These are phyloP conservation scores for Teratosphaeria epicoccoides DNA, from an alignment of 2,329 filamentous ascomycete species.

Conservation along the genomic window DNA sequence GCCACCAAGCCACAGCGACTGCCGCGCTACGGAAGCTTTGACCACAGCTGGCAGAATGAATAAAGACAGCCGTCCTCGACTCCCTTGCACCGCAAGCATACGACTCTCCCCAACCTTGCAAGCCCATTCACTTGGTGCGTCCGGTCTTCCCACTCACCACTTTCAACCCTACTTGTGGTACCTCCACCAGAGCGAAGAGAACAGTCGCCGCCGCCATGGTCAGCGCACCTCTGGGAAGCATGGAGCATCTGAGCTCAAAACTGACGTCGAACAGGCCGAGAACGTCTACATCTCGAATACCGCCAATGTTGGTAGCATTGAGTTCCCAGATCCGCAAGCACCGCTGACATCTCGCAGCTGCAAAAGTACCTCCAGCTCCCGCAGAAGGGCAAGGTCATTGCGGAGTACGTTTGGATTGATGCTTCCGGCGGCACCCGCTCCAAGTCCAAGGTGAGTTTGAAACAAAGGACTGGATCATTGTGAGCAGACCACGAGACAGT, in stretches of 20 bases:
- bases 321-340: neutral
- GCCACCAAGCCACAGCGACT: neutral
- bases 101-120: neutral
- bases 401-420: constrained; percentile 97
- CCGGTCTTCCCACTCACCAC: neutral
- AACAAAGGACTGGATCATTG: neutral
- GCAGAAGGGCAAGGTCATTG: constrained; percentile 80
- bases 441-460: constrained; percentile 78
- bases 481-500: neutral
- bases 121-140: neutral
- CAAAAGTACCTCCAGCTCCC: constrained; percentile 84
- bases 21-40: neutral
- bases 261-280: constrained; percentile 12
- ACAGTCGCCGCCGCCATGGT: constrained; percentile 2
- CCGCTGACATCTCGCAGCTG: constrained; percentile 51
- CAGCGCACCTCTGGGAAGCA: neutral
- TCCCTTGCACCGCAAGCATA: neutral
- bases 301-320: constrained; percentile 32
- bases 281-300: constrained; percentile 34
- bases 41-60: neutral
- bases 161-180: too few relatives aligned
- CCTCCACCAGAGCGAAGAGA: neutral
- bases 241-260: neutral
- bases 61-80: neutral
- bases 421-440: constrained; percentile 72